phyloP scores from a whole-genome alignment of 2,329 filamentous ascomycete genomes.

The Daldinia eschscholtzii region DNA sequence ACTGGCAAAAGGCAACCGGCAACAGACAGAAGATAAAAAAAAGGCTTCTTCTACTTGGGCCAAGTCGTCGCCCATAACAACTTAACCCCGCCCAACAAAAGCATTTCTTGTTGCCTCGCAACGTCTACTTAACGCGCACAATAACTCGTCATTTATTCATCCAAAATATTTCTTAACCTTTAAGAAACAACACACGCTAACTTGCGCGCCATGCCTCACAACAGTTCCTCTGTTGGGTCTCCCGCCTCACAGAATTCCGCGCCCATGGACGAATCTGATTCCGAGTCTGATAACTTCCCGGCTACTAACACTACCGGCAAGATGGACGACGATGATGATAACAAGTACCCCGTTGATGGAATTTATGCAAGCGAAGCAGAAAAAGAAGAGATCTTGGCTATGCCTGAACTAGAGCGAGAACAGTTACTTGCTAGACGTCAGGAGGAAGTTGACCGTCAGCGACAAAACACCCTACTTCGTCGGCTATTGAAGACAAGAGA shows the following conservation, averaged over 20 bases:
- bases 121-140: not conserved
- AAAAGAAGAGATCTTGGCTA: constrained; percentile 81
- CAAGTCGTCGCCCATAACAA: not conserved
- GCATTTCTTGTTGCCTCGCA: not conserved
- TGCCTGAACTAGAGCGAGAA: constrained; percentile 93
- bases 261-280: constrained; percentile 90
- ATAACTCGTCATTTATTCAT: not conserved
- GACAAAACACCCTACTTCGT: constrained; percentile 85
- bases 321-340: constrained; percentile 63
- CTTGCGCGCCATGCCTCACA: constrained; percentile 6
- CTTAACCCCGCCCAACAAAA: not conserved
- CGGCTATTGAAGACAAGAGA: constrained; percentile 78
- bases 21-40: not conserved
- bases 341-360: constrained; percentile 87
- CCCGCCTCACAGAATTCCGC: constrained; percentile 83
- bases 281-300: constrained; percentile 74
- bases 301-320: constrained; percentile 50
- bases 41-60: not conserved
- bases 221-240: constrained; percentile 77
- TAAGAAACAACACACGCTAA: constrained; percentile 31
- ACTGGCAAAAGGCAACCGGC: not conserved
- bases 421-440: constrained; percentile 89
- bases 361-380: constrained; percentile 81
- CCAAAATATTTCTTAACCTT: not conserved
- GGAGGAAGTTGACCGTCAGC: constrained; percentile 82